phyloP scores from a whole-genome alignment of 192 early-diverging fungal genomes.

The Coemansia sp. region DNA sequence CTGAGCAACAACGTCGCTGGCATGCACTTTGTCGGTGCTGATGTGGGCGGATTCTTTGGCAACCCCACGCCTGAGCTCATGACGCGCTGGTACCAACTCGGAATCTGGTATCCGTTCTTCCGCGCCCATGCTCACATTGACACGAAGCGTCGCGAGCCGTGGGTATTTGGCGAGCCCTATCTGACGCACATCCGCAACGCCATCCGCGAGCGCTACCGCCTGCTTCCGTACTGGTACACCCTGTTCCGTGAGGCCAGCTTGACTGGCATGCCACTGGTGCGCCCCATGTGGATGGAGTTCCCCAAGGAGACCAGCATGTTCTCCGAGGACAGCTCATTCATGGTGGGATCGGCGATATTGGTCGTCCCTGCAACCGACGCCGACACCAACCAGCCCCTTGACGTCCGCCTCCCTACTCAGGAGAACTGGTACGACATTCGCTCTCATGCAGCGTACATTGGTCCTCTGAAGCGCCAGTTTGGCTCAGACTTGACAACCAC shows the following conservation, averaged over 20 bases:
- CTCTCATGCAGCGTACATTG: constrained; percentile 46
- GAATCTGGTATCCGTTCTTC: constrained; percentile 96
- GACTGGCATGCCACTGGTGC: constrained; percentile 81
- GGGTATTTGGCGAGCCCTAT: constrained; percentile 89
- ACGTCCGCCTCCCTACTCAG: constrained; percentile 74
- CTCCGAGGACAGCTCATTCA: constrained; percentile 84
- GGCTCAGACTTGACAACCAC: constrained; percentile 70
- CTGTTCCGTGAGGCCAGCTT: constrained; percentile 80
- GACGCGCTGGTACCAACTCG: constrained; percentile 97
- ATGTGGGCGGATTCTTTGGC: constrained; percentile 98
- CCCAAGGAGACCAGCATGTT: constrained; percentile 79
- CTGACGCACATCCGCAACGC: constrained; percentile 78
- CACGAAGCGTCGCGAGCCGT: constrained; percentile 96
- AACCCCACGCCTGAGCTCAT: constrained; percentile 91
- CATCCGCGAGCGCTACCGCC: constrained; percentile 80
- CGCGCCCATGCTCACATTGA: constrained; percentile 98
- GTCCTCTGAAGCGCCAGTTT: constrained; percentile 62
- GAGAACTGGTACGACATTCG: constrained; percentile 67
- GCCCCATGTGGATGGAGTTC: constrained; percentile 91
- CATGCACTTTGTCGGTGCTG: constrained; percentile 91
- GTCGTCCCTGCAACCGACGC: constrained; percentile 70
- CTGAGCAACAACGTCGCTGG: constrained; percentile 86
- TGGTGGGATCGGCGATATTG: constrained; percentile 85
- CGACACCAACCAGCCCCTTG: constrained; percentile 39
- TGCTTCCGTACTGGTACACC: constrained; percentile 93